Percentiles rank a stretch among this genome's conserved stretches.
Evolutionary conservation across 192 early-diverging fungal genomes (phyloP).

Genomic region (Backusella mclennaniae): DNA sequence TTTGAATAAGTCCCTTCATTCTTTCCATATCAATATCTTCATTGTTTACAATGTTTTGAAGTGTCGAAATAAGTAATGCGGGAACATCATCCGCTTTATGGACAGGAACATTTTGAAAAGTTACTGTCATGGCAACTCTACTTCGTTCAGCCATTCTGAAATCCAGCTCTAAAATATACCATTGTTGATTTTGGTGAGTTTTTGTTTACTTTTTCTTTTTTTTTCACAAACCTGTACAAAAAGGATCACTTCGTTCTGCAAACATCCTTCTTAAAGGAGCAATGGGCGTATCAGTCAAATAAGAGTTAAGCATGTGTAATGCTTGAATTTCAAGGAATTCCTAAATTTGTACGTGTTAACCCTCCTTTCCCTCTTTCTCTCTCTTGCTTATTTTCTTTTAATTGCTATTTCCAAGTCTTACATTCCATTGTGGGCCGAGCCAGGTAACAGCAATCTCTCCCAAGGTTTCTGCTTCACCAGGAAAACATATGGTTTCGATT

Average conservation of each 20-base stretch:
- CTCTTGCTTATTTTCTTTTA: background rate
- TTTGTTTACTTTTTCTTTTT: background rate
- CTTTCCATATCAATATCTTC: constrained; percentile 55
- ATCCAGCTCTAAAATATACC: constrained; percentile 33
- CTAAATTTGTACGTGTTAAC: constrained; percentile 6
- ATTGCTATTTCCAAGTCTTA: constrained; percentile 17
- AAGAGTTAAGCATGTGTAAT: constrained; percentile 34
- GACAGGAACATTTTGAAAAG: constrained; percentile 48
- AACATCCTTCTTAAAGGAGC: constrained; percentile 52
- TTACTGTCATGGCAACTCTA: constrained; percentile 37
- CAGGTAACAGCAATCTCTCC: constrained; percentile 52
- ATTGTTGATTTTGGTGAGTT: background rate
- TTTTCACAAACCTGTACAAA: constrained; percentile 49
- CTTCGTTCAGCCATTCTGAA: constrained; percentile 42
- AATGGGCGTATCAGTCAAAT: constrained; percentile 56
- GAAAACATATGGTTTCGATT: constrained; percentile 46
- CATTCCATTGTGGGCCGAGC: constrained; percentile 51
- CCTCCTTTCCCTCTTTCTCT: background rate
- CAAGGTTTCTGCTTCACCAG: constrained; percentile 53
- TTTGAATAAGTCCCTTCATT: constrained; percentile 48
- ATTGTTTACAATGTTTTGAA: constrained; percentile 38
- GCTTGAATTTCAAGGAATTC: constrained; percentile 27
- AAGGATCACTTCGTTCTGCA: constrained; percentile 55
- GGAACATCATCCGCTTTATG: constrained; percentile 44
- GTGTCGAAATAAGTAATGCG: constrained; percentile 38